A percentile compares a stretch with the other conserved stretches of the same genome.
phyloP scores from a whole-genome alignment of 805 yeast species.

The Metschnikowia arizonensis region DNA sequence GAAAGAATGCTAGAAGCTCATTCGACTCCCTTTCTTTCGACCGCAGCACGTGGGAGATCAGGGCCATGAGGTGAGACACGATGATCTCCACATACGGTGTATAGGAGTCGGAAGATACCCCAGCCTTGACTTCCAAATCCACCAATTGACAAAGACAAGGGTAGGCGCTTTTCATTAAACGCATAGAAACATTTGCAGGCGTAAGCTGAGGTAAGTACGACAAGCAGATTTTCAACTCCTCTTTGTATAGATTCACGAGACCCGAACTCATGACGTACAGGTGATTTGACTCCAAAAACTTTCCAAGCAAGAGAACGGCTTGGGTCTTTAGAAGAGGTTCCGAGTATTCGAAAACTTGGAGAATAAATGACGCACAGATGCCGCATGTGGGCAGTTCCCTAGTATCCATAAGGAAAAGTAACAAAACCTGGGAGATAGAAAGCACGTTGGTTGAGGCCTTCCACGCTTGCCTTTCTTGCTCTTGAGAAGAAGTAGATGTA shows the following conservation, averaged over 20 bases:
- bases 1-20: slow-evolving; percentile 15
- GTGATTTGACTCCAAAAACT: slow-evolving; percentile 12
- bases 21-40: slow-evolving; percentile 13
- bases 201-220: slow-evolving; percentile 27
- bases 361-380: slow-evolving; percentile 26
- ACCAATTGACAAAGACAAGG: slow-evolving; percentile 17
- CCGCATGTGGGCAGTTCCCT: slow-evolving; percentile 9
- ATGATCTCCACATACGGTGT: slow-evolving; percentile 23
- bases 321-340: slow-evolving; percentile 27
- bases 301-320: slow-evolving; percentile 20
- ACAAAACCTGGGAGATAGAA: slow-evolving; percentile 26
- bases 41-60: slow-evolving; percentile 23
- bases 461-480: slow-evolving; percentile 27
- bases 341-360: slow-evolving; percentile 35
- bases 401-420: slow-evolving; percentile 16
- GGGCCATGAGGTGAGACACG: slow-evolving; percentile 21
- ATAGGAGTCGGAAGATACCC: slow-evolving; percentile 1
- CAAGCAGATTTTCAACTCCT: slow-evolving; percentile 23
- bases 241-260: slow-evolving; percentile 24
- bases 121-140: neutral
- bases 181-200: slow-evolving; percentile 19
- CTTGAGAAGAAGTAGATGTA: slow-evolving; percentile 15
- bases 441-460: slow-evolving; percentile 22
- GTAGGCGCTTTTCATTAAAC: slow-evolving; percentile 23
- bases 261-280: slow-evolving; percentile 24